These are phyloP conservation scores for Pseudomicrostroma phylloplanum DNA, from an alignment of 1,284 basidiomycete genomes.

Conservation along the genomic window DNA sequence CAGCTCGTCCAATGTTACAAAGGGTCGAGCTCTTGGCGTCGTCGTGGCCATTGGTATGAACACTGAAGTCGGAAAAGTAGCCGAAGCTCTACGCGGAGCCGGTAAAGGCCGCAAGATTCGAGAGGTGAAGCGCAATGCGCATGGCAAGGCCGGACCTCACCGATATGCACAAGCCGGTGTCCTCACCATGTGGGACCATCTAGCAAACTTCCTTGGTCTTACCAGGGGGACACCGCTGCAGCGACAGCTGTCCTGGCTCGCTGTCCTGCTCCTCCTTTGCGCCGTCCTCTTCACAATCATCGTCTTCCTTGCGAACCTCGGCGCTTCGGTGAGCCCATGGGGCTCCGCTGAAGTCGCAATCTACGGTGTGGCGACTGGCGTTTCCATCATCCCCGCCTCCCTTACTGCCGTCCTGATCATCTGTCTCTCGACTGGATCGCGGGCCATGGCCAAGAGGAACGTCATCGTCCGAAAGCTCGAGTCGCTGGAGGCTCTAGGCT, in stretches of 20 bases:
- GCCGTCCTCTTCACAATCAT: conserved; percentile 51
- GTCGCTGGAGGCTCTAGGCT: conserved; percentile 47
- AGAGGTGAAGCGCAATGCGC: conserved; percentile 56
- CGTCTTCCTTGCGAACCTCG: conserved; percentile 49
- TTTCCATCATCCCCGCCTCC: conserved; percentile 57
- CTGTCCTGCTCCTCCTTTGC: conserved; percentile 45
- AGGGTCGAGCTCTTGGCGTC: conserved; percentile 61
- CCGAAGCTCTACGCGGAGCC: conserved; percentile 42
- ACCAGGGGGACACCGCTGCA: conserved; percentile 52
- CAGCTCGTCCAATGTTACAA: conserved; percentile 62
- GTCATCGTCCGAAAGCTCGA: conserved; percentile 57
- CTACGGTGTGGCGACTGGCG: conserved; percentile 55
- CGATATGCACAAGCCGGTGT: conserved; percentile 51
- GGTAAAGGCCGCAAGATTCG: conserved; percentile 41
- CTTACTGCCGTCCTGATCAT: conserved; percentile 49
- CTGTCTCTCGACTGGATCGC: conserved; percentile 57
- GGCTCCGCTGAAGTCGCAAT: conserved; percentile 47
- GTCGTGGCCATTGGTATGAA: conserved; percentile 62
- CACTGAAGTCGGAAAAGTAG: conserved; percentile 49
- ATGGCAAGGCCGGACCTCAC: conserved; percentile 50
- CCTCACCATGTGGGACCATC: conserved; percentile 49
- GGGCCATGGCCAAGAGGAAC: conserved; percentile 57
- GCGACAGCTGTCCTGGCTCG: conserved; percentile 49
- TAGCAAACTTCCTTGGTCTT: conserved; percentile 49
- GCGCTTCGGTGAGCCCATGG: conserved; percentile 28